phyloP scores from a whole-genome alignment of 2,329 filamentous ascomycete species.

The Ophiocordyceps sinensis region DNA sequence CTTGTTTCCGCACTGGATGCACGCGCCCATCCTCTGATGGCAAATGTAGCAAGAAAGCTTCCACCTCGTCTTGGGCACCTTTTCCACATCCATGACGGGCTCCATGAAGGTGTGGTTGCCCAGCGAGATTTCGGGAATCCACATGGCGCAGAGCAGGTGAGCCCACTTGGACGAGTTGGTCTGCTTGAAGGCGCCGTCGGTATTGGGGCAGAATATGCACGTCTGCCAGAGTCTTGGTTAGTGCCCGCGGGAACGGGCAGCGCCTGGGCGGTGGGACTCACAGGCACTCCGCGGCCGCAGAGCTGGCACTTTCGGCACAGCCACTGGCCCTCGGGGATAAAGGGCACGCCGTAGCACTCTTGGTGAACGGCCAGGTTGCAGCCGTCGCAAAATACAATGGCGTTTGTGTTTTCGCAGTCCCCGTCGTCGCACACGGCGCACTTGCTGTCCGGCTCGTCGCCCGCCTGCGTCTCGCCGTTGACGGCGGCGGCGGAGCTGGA shows the following conservation, averaged over 20 bases:
- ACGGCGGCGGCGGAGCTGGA: conserved; percentile 92
- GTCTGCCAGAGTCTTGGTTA: conserved; percentile 34
- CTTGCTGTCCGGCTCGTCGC: conserved; percentile 93
- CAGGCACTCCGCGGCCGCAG: conserved; percentile 78
- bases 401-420: conserved; percentile 98
- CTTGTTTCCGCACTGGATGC: conserved; percentile 96
- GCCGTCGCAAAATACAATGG: conserved; percentile 96
- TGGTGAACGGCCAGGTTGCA: conserved; percentile 97
- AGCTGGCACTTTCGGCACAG: conserved; percentile 93
- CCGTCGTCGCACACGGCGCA: conserved; percentile 97
- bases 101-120: conserved; percentile 98
- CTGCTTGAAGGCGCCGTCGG: conserved; percentile 95
- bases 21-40: conserved; percentile 93
- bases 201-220: conserved; percentile 97
- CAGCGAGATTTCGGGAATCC: conserved; percentile 93
- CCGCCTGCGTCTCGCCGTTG: conserved; percentile 71
- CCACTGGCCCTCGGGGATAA: conserved; percentile 98
- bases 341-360: conserved; percentile 96
- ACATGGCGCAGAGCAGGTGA: conserved; percentile 90
- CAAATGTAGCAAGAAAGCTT: conserved; percentile 92
- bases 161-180: conserved; percentile 95
- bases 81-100: conserved; percentile 93
- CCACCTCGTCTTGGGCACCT: conserved; percentile 90
- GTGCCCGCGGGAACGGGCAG: not conserved
- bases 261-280: conserved; percentile 24